Evolutionary conservation across 495 filamentous ascomycete species (phyloP).

Genomic region (Cenococcum geophilum): DNA sequence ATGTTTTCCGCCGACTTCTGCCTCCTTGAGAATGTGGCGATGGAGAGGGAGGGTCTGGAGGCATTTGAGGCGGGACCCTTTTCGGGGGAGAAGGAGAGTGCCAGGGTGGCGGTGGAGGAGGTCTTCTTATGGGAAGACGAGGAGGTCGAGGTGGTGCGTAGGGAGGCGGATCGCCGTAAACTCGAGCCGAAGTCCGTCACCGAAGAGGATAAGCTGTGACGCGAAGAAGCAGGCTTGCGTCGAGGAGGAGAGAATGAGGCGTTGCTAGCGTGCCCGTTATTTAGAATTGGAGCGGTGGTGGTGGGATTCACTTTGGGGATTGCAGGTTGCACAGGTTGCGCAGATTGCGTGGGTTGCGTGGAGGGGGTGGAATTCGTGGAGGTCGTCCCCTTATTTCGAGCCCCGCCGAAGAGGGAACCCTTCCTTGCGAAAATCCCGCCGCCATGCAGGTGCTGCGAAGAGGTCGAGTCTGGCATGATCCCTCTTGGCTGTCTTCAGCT

Average conservation of each 20-base stretch:
- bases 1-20: conserved; percentile 29
- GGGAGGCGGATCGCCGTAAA: conserved; percentile 26
- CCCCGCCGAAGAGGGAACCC: conserved; percentile 24
- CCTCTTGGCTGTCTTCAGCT: conserved; percentile 2
- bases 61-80: conserved; percentile 14
- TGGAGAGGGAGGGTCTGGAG: conserved; percentile 26
- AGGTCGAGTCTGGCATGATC: neutral
- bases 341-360: too few species aligned
- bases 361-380: conserved; percentile 1
- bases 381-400: conserved; percentile 1
- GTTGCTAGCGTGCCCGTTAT: neutral
- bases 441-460: neutral
- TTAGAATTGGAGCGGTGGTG: conserved; percentile 3
- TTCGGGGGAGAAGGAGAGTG: conserved; percentile 30
- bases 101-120: conserved; percentile 25
- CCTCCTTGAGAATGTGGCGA: conserved; percentile 28
- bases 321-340: neutral
- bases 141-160: conserved; percentile 24
- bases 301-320: neutral
- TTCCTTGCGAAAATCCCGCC: conserved; percentile 22
- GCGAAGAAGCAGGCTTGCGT: conserved; percentile 10
- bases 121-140: conserved; percentile 26
- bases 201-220: conserved; percentile 30
- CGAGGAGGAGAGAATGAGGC: conserved; percentile 19
- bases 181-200: conserved; percentile 29